phyloP scores from a whole-genome alignment of 2,329 filamentous ascomycete genomes.

The Scolecobasidium constrictum region DNA sequence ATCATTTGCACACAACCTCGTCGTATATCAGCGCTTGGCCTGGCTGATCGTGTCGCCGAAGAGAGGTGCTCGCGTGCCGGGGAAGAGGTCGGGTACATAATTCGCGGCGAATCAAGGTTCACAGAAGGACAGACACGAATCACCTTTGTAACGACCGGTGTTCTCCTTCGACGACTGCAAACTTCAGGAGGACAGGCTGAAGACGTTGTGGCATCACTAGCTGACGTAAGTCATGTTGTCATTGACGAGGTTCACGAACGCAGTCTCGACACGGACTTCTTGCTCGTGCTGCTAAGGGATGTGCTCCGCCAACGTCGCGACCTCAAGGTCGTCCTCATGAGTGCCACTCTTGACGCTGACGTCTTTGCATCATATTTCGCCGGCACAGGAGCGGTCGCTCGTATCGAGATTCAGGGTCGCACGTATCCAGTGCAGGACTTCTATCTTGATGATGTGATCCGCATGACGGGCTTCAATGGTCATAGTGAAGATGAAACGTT shows the following conservation, averaged over 20 bases:
- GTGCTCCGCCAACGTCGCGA: conserved; percentile 60
- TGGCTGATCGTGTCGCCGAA: conserved; percentile 89
- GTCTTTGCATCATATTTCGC: conserved; percentile 80
- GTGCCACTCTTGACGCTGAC: conserved; percentile 81
- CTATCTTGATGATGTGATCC: conserved; percentile 80
- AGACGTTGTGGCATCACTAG: conserved; percentile 72
- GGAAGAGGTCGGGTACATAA: conserved; percentile 82
- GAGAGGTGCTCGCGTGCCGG: conserved; percentile 76
- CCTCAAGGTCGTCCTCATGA: conserved; percentile 90
- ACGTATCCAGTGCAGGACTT: conserved; percentile 85
- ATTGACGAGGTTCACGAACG: conserved; percentile 96
- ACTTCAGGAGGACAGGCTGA: conserved; percentile 61
- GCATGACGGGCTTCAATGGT: conserved; percentile 50
- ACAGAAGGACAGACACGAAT: conserved; percentile 67
- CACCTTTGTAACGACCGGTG: conserved; percentile 92
- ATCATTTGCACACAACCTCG: conserved; percentile 94
- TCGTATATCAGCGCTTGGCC: conserved; percentile 83
- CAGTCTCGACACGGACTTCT: conserved; percentile 87
- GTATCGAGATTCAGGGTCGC: conserved; percentile 77
- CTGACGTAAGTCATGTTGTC: conserved; percentile 86
- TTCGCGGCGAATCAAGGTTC: conserved; percentile 77
- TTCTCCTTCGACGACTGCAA: conserved; percentile 81
- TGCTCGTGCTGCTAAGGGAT: conserved; percentile 77
- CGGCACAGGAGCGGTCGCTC: conserved; percentile 57
- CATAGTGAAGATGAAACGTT: conserved; percentile 38